Conservation (phyloP, 345 rosid species). For the Moringa oleifera region DNA sequence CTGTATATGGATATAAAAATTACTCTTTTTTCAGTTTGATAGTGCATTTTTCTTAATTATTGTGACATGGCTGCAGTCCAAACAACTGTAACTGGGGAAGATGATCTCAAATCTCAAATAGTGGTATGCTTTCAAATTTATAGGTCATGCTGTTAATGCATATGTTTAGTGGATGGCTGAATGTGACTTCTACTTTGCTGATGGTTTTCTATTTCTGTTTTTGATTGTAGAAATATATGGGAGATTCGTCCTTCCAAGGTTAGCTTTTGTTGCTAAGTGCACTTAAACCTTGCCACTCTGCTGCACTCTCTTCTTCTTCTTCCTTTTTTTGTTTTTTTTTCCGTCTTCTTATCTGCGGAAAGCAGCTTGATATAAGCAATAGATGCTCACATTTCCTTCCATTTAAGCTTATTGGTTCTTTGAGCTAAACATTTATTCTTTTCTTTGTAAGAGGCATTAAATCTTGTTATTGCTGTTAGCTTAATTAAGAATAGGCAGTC, state of each 20-base stretch:
- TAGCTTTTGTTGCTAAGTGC: slow-evolving; percentile 17
- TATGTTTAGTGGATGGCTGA: neutral
- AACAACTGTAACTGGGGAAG: slow-evolving; percentile 27
- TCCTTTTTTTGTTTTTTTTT: too few relatives aligned
- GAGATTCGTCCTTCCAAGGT: slow-evolving; percentile 88
- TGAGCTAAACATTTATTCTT: neutral
- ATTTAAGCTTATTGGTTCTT: slow-evolving; percentile 1
- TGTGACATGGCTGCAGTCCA: slow-evolving; percentile 32
- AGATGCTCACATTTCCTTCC: neutral
- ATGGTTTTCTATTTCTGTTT: slow-evolving; percentile 14
- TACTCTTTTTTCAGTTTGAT: slow-evolving; percentile 10
- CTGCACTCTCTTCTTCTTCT: neutral
- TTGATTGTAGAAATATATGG: slow-evolving; percentile 65
- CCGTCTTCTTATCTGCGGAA: neutral
- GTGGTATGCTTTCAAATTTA: slow-evolving; percentile 35
- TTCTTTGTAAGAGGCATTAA: neutral
- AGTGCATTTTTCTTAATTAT: slow-evolving; percentile 13
- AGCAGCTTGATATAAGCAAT: neutral
- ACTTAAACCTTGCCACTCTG: slow-evolving; percentile 5
- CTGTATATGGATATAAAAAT: slow-evolving; percentile 6
- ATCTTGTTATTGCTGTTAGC: too few relatives aligned
- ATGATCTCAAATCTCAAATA: slow-evolving; percentile 63
- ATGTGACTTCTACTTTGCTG: neutral
- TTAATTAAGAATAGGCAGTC: too few relatives aligned
- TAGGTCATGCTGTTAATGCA: too few relatives aligned